Evolutionary conservation across 225 moss, liverwort and hornwort species (phyloP).

Genomic region (Thuidium tamariscinum): DNA sequence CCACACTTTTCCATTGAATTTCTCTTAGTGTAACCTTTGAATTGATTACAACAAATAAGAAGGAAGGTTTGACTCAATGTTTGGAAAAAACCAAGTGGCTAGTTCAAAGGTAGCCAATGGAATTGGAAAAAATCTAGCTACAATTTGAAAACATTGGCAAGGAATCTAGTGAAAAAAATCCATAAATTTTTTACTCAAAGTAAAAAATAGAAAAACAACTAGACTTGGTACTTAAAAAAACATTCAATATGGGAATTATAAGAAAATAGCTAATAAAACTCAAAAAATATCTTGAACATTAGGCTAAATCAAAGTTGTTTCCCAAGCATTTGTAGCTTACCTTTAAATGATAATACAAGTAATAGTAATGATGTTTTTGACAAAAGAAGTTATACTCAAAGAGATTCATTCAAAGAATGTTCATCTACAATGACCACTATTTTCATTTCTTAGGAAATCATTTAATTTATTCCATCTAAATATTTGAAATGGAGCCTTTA

Average conservation of each 20-base stretch:
- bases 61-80: no score
- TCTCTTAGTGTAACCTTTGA: neutral
- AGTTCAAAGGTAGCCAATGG: no score
- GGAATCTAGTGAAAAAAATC: no score
- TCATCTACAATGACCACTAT: neutral
- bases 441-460: neutral
- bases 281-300: no score
- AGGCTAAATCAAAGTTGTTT: fast-evolving
- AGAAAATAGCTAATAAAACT: no score
- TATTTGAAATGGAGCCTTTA: neutral
- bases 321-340: fast-evolving
- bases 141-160: no score
- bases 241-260: no score
- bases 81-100: no score
- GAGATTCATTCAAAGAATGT: neutral
- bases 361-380: neutral
- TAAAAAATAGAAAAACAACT: no score
- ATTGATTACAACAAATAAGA: neutral
- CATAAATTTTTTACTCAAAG: no score
- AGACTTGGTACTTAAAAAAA: no score
- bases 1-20: neutral
- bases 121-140: no score
- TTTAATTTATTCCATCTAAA: neutral
- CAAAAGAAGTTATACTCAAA: neutral
- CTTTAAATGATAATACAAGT: neutral